These are phyloP conservation scores for Colletotrichum costaricense DNA, from an alignment of 2,329 filamentous ascomycete species.

Conservation along the genomic window DNA sequence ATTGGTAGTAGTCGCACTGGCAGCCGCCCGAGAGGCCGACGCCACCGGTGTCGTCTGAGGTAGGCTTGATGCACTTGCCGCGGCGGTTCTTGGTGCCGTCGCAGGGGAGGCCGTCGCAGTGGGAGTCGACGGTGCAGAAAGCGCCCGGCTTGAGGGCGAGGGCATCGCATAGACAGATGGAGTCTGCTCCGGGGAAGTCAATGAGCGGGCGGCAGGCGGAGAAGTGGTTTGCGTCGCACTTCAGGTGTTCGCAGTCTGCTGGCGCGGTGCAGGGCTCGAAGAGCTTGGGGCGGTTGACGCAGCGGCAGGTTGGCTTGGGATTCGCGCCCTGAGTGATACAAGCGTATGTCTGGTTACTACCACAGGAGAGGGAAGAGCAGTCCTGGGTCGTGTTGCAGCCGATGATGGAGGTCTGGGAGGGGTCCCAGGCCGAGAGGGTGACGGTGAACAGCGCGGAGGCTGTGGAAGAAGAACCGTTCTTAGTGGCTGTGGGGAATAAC, in stretches of 20 bases:
- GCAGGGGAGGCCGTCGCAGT: conserved; percentile 17
- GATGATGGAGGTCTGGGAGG: neutral
- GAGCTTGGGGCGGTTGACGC: conserved; percentile 3
- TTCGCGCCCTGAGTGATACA: neutral
- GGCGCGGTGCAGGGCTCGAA: neutral
- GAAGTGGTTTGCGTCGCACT: neutral
- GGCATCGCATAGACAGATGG: neutral
- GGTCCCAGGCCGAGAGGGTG: conserved; percentile 6
- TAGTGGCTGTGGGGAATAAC: neutral
- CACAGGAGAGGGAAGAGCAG: neutral
- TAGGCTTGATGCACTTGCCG: neutral
- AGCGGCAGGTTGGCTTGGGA: conserved; percentile 9
- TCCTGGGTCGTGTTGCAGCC: neutral
- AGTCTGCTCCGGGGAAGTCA: neutral
- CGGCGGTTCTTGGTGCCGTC: neutral
- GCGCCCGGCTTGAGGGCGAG: neutral
- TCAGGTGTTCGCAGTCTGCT: conserved; percentile 7
- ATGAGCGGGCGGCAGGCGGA: neutral
- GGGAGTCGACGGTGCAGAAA: conserved; percentile 2
- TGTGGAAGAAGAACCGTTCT: neutral
- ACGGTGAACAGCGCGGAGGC: neutral
- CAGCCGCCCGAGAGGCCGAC: neutral
- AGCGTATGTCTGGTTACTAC: neutral
- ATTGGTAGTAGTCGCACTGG: neutral
- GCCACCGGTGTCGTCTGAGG: too few relatives aligned